Percentiles rank a stretch among this genome's conserved stretches.
Conservation (phyloP, 805 yeast species). For the Saccharomycopsis amapae region DNA sequence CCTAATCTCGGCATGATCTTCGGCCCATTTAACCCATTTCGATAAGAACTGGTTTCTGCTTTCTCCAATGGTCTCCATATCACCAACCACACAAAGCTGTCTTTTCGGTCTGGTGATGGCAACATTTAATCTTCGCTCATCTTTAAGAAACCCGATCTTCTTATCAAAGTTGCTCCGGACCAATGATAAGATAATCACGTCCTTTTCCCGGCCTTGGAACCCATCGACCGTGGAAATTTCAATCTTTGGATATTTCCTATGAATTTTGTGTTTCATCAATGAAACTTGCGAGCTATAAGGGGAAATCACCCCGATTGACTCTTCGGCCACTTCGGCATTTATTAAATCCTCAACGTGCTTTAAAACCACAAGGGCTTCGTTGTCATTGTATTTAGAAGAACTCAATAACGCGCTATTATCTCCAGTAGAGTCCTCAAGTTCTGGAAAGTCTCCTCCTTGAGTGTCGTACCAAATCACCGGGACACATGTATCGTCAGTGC, state of each 20-base stretch:
- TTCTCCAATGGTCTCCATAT: constrained; percentile 56
- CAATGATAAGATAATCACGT: constrained; percentile 68
- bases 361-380: constrained; percentile 59
- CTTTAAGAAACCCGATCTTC: constrained; percentile 78
- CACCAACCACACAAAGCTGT: constrained; percentile 82
- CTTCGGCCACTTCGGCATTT: constrained; percentile 43
- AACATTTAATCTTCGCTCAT: constrained; percentile 76
- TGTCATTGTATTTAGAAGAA: constrained; percentile 59
- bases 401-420: constrained; percentile 6
- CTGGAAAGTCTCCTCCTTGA: constrained; percentile 80
- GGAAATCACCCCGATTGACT: constrained; percentile 74
- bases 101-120: constrained; percentile 88
- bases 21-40: constrained; percentile 66
- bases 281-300: constrained; percentile 89
- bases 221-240: constrained; percentile 93
- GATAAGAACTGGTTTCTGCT: constrained; percentile 41
- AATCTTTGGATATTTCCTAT: constrained; percentile 35
- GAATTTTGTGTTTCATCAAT: constrained; percentile 42
- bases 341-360: constrained; percentile 49
- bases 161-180: constrained; percentile 70
- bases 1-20: constrained; percentile 55
- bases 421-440: constrained; percentile 39
- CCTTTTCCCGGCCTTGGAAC: constrained; percentile 94
- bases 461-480: constrained; percentile 85
- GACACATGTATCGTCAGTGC: constrained; percentile 47